Evolutionary conservation across 129 eudicot genomes (phyloP).

Genomic region (Mikania micrantha): DNA sequence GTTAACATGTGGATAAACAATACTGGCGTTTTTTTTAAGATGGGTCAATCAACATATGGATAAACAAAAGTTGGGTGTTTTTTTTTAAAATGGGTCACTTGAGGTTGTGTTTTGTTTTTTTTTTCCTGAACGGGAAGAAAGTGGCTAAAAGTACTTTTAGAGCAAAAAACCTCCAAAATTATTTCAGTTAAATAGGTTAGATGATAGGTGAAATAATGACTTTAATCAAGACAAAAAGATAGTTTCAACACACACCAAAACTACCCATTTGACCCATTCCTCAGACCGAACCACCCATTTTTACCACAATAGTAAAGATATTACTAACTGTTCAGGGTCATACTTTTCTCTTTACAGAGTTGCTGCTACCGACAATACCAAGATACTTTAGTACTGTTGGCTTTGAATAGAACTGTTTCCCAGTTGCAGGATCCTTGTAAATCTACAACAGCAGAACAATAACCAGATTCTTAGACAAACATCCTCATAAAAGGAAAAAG

Average conservation of each 20-base stretch:
- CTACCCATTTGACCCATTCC: not conserved
- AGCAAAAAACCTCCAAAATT: not conserved
- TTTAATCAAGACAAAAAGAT: not conserved
- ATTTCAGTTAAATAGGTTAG: not conserved
- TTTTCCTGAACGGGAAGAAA: not conserved
- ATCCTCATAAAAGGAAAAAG: not conserved
- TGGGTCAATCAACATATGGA: not conserved
- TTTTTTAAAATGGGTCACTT: not conserved
- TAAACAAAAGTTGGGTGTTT: not conserved
- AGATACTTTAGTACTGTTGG: constrained; percentile 45
- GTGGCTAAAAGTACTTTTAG: not conserved
- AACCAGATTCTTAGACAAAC: not conserved
- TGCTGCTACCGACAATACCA: constrained; percentile 9
- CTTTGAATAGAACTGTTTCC: constrained; percentile 42
- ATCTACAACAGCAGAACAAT: constrained; percentile 20
- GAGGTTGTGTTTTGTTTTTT: not conserved
- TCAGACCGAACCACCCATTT: not conserved
- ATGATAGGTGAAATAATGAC: not conserved
- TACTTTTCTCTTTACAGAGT: constrained; percentile 27
- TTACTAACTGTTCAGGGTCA: constrained; percentile 1
- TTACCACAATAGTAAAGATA: not conserved
- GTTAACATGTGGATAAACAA: not conserved
- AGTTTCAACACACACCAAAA: not conserved
- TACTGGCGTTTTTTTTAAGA: not conserved
- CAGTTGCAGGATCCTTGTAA: constrained; percentile 33